Base-by-base conservation (phyloP, 2,329 filamentous ascomycete genomes). In the Aspergillus cejpii region DNA sequence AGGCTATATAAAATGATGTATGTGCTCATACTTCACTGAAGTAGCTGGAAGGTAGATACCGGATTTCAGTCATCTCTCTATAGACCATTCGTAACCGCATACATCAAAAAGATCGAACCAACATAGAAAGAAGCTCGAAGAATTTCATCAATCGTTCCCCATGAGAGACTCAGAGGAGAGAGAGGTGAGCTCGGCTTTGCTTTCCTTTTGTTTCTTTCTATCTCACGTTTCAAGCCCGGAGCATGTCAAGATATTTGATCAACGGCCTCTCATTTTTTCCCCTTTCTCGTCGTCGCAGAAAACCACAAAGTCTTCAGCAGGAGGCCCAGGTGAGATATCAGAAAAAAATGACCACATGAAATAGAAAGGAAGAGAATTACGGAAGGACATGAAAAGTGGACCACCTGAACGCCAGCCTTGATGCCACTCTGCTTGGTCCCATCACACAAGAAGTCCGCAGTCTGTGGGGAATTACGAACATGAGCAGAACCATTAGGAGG, bases 341-440 rank as follows among this genome's bases (percentile, higher is more conserved):
- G 17, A 43, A 37, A 43, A 43, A 37, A 43, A 15, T 19, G 15
- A 20, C 31, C 31, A 31, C 31, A 21, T 29, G 33, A 41, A 44
- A 39, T 36, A 27, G 12, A 17, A 39, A 26, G 19, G 19, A 39
- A 31, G 31, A 28, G 19, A 21, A 43, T 19, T 34, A 19, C 53
- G 52, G 53, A 49, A 55, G 54, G 55, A 51, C 45, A 50, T 53
- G 52, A 54, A 57, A 57, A 51, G 54, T 60, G 58, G 54, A 65
- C 63, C 63, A 64, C 65, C 64, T 58, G 59, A 67, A 67, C 65
- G 65, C 65, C 65, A 64, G 65, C 65, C 64, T n/a, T 62, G 59
- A 66, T 65, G 65, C 64, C 64, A 65, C 61, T 61, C 59, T 65
- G 61, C 60, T 56, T 56, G 54, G 58, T 63, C 60, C 59, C 57